A percentile compares a stretch with the other conserved stretches of the same genome.
Evolutionary conservation across 306 rosid species (phyloP).

Genomic region (Potentilla sterilis): DNA sequence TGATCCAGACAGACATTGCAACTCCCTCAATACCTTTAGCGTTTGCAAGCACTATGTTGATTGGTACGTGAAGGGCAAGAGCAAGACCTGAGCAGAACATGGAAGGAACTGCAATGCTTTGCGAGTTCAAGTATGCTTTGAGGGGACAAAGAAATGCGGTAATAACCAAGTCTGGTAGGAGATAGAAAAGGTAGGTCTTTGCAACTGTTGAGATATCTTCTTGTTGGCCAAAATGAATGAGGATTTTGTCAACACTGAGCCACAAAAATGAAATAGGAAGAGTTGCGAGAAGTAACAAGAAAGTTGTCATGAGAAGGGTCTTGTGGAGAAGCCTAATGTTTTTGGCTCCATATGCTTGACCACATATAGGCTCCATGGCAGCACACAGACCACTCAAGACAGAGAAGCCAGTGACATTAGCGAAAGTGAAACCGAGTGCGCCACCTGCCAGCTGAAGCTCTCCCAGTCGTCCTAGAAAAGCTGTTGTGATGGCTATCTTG

Average conservation of each 20-base stretch:
- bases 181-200: slow-evolving; percentile 46
- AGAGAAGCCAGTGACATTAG: slow-evolving; percentile 90
- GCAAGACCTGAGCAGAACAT: slow-evolving; percentile 67
- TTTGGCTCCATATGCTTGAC: slow-evolving; percentile 88
- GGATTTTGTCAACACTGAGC: slow-evolving; percentile 71
- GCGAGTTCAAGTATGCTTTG: slow-evolving; percentile 74
- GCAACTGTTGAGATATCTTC: slow-evolving; percentile 59
- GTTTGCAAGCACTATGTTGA: slow-evolving; percentile 58
- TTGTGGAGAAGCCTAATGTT: slow-evolving; percentile 73
- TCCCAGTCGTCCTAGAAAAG: slow-evolving; percentile 72
- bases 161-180: slow-evolving; percentile 67
- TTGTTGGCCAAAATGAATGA: slow-evolving; percentile 69
- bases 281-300: slow-evolving; percentile 47
- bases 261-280: slow-evolving; percentile 77
- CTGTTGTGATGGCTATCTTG: slow-evolving; percentile 73
- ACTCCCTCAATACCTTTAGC: slow-evolving; percentile 71
- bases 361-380: slow-evolving; percentile 95
- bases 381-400: slow-evolving; percentile 71
- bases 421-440: slow-evolving; percentile 77
- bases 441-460: slow-evolving; percentile 77
- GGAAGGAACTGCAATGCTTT: slow-evolving; percentile 65
- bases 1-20: slow-evolving; percentile 77
- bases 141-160: slow-evolving; percentile 72
- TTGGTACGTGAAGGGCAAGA: slow-evolving; percentile 64
- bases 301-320: slow-evolving; percentile 69